Percentiles rank a stretch among this genome's conserved stretches.
Conservation (phyloP, 176 grass and related monocot genomes). For the Oryza brachyantha region DNA sequence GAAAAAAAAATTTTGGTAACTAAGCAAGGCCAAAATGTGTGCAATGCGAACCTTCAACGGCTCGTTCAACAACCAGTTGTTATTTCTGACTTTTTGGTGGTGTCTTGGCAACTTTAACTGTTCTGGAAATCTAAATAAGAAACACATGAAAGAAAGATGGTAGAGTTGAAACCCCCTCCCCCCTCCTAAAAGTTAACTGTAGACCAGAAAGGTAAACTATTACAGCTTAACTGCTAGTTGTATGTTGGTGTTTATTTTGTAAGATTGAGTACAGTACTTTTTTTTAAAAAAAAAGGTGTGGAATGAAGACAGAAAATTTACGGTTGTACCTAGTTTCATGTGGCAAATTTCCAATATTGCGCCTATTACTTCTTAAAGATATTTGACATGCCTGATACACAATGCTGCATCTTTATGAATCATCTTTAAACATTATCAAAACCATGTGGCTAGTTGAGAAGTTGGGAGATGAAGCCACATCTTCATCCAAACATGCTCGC, state of each 20-base stretch:
- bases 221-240: not conserved
- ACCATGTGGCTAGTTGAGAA: not conserved
- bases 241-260: not conserved
- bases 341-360: not conserved
- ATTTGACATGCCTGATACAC: not conserved
- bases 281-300: too few species aligned
- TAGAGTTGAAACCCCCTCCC: conserved; percentile 1
- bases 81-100: not conserved
- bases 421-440: not conserved
- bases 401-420: not conserved
- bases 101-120: not conserved
- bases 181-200: not conserved
- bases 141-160: not conserved
- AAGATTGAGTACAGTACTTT: too few species aligned
- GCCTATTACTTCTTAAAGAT: not conserved
- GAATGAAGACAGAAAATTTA: not conserved
- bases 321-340: not conserved
- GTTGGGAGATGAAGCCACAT: not conserved
- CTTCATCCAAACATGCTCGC: not conserved
- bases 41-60: not conserved
- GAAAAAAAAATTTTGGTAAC: too few species aligned
- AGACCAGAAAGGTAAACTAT: not conserved
- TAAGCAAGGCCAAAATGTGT: not conserved
- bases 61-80: not conserved
- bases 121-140: not conserved